A percentile compares a stretch with the other conserved stretches of the same genome.
phyloP scores from a whole-genome alignment of 805 yeast genomes.

The Vanderwaltozyma yarrowii region DNA sequence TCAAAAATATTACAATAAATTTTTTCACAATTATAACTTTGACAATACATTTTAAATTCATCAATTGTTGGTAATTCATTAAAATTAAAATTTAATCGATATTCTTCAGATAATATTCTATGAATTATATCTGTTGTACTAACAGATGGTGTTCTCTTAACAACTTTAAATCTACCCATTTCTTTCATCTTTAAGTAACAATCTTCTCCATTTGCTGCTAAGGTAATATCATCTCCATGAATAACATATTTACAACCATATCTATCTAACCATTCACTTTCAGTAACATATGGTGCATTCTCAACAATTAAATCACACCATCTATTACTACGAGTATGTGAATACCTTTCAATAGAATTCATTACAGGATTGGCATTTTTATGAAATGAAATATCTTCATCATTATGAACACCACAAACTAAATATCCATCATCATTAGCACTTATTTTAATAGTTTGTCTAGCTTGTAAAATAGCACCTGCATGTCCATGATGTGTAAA shows the following conservation, averaged over 20 bases:
- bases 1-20: slow-evolving; percentile 49
- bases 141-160: slow-evolving; percentile 86
- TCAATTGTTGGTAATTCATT: slow-evolving; percentile 7
- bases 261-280: slow-evolving; percentile 61
- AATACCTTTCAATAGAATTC: slow-evolving; percentile 65
- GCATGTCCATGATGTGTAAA: slow-evolving; percentile 98
- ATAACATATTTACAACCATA: slow-evolving; percentile 83
- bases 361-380: slow-evolving; percentile 97
- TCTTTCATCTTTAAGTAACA: slow-evolving; percentile 81
- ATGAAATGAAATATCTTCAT: slow-evolving; percentile 69
- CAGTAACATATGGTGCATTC: slow-evolving; percentile 87
- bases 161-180: slow-evolving; percentile 78
- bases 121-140: slow-evolving; percentile 93
- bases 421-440: slow-evolving; percentile 33
- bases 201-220: slow-evolving; percentile 92
- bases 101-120: slow-evolving; percentile 49
- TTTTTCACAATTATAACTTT: slow-evolving; percentile 48
- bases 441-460: slow-evolving; percentile 50
- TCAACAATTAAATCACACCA: slow-evolving; percentile 72
- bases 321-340: slow-evolving; percentile 83
- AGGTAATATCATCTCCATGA: slow-evolving; percentile 96
- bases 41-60: slow-evolving; percentile 42
- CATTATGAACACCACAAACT: slow-evolving; percentile 72
- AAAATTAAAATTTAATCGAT: not conserved
- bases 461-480: slow-evolving; percentile 91